Evolutionary conservation across 1,284 basidiomycete species (phyloP), one percentile per base, ranked within the genome.

Genomic region (Ustilago curta): DNA sequence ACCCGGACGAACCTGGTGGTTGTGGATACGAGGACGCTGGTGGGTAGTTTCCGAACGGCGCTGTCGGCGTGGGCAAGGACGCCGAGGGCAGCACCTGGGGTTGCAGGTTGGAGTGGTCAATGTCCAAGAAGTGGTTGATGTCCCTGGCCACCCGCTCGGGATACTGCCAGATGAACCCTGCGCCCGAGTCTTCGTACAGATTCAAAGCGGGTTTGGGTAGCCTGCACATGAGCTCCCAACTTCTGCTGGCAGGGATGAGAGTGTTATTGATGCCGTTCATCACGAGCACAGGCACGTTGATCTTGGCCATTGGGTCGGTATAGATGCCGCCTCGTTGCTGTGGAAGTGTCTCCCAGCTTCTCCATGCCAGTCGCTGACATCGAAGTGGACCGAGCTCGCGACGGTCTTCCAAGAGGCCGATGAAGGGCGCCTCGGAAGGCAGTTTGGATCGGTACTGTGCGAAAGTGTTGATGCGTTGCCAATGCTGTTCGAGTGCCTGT

Each of bases 171-270:
- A 64, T 64, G 51, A 71, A 71, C 2, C 69, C 69, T 4, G 69
- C 63, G 14, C 69, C 63, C 8, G 63, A 52, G 23, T 71, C 61
- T 29, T 71, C 69, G 55, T 71, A 71, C 29, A 71, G 31, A 35
- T 50, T 66, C 29, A 71, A 25, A 4, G 59, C 48, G 4, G 69
- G 61, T 19, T 66, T 71, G 23, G 69, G 69, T 9, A 71, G 37
- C 1, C 69, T 45, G 40, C 63, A 65, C 63, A 71, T 56, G 51
- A 71, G 69, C 52, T 71, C 69, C 69, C 69, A 71, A 31, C 69
- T 71, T 27, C 69, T 50, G 56, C 69, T 71, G 19, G 69, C 63
- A 6, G 69, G 62, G 47, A 71, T 71, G 55, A 66, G 63, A 9
- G 62, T 23, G 48, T 66, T 71, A 56, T 71, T 71, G 51, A 66